phyloP scores from a whole-genome alignment of 345 rosid species.

The Fremontodendron californicum region DNA sequence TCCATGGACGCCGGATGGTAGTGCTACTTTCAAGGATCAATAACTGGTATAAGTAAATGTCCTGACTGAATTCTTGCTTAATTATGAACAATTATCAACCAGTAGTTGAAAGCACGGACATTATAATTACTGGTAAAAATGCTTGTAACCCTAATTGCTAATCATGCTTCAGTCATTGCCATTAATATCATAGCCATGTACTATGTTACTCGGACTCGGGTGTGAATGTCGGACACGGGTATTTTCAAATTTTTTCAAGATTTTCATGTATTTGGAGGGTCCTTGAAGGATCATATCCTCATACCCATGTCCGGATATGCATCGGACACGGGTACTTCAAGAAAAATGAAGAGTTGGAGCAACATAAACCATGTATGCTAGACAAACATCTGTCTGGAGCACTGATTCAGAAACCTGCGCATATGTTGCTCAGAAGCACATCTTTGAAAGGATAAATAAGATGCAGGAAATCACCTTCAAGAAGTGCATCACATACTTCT shows the following conservation, averaged over 20 bases:
- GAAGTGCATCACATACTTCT: conserved; percentile 91
- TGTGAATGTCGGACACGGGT: too few species aligned
- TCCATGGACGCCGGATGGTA: not conserved
- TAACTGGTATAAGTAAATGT: not conserved
- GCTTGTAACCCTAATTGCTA: not conserved
- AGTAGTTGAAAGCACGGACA: not conserved
- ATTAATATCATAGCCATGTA: not conserved
- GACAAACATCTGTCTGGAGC: not conserved
- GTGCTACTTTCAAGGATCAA: not conserved
- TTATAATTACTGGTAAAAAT: not conserved
- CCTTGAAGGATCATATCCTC: too few species aligned
- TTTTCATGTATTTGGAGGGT: too few species aligned
- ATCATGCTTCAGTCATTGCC: not conserved
- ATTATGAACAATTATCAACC: too few species aligned
- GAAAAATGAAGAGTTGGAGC: too few species aligned
- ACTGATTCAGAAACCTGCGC: not conserved
- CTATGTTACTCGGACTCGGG: too few species aligned
- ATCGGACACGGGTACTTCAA: too few species aligned
- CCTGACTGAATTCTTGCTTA: not conserved
- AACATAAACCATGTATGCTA: not conserved
- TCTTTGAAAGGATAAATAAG: not conserved
- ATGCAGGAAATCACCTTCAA: conserved; percentile 57
- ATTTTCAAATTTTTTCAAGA: too few species aligned
- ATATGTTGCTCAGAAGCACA: not conserved
- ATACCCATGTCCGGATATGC: too few species aligned